Percentiles rank a stretch among this genome's conserved stretches.
Evolutionary conservation across 1,284 basidiomycete genomes (phyloP).

Genomic region (Malassezia psittaci): DNA sequence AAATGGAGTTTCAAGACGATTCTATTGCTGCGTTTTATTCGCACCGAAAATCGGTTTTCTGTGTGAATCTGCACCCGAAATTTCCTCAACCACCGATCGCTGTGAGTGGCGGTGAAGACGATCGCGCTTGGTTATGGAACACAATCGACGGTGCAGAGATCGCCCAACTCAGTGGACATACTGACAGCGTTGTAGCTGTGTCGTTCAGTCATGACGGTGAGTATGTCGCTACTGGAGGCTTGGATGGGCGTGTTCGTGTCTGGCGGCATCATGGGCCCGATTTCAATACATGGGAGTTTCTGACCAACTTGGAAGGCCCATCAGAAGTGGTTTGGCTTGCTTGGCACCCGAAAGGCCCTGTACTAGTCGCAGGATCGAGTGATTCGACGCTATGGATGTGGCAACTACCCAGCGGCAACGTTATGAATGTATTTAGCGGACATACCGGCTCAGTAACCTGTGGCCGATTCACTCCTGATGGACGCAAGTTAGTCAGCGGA

Average conservation of each 20-base stretch:
- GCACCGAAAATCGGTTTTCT: constrained; percentile 60
- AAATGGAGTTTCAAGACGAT: constrained; percentile 35
- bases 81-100: constrained; percentile 70
- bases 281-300: constrained; percentile 76
- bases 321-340: constrained; percentile 91
- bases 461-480: constrained; percentile 84
- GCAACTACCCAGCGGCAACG: constrained; percentile 85
- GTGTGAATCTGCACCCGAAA: constrained; percentile 63
- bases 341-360: constrained; percentile 90
- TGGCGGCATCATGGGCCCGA: constrained; percentile 58
- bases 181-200: constrained; percentile 73
- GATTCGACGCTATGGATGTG: constrained; percentile 96
- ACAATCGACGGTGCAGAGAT: constrained; percentile 70
- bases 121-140: constrained; percentile 86
- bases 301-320: constrained; percentile 80
- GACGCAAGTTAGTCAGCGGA: constrained; percentile 61
- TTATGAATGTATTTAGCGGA: constrained; percentile 89
- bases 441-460: constrained; percentile 76
- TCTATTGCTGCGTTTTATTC: constrained; percentile 45
- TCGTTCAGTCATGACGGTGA: constrained; percentile 80
- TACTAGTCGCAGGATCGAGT: constrained; percentile 81
- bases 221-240: constrained; percentile 84
- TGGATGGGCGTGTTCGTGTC: constrained; percentile 86
- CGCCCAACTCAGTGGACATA: constrained; percentile 76
- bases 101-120: constrained; percentile 88